Evolutionary conservation across 768 basidiomycete genomes (phyloP), one percentile per base, ranked within the genome.

Genomic region (Omphalotus guepiniiformis): DNA sequence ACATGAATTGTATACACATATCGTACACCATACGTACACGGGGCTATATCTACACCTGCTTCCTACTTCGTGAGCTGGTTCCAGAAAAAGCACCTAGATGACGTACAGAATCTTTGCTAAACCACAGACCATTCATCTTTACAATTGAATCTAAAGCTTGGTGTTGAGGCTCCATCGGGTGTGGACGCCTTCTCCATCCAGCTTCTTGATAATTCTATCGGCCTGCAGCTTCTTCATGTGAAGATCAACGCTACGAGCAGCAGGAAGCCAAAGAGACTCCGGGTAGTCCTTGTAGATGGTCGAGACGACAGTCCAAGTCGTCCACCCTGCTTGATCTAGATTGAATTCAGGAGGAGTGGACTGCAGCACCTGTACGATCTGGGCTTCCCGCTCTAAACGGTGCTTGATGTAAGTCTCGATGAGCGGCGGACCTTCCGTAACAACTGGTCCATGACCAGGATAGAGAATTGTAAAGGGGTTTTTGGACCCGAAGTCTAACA

Each of bases 401-500:
- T 98, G 93, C 27, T 76, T 61, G 49, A 93, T 86, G 59, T 97
- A 96, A 39, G 68, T 75, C 39, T 67, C 60, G 56, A 97, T 82
- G 25, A 79, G 69, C 28, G 73, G 69, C 32, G 72, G 63, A 5
- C 86, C 88, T 12, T 88, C 71, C 5, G 63, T 50, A 2, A 94
- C 76, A 27, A 88, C 80, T 4, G 88, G 85, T 0, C 95, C 95
- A 53, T 98, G 95, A 1, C 82, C 93, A 0, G 94, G 93, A 60
- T 93, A 94, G n/a, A 97, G 70, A 13, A 56, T 79, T 75, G 21
- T 54, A 53, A 15, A 45, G 19, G 47, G 50, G 53, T 23, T 22
- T 22, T 6, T 57, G 22, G 16, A 6, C 15, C 21, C 6, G 23
- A 75, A 74, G n/a, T 63, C 58, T 15, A 82, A 67, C 66, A 91